Percentiles rank a stretch among this genome's conserved stretches.
phyloP scores from a whole-genome alignment of 2,329 filamentous ascomycete species.

The Metarhizium robertsii region DNA sequence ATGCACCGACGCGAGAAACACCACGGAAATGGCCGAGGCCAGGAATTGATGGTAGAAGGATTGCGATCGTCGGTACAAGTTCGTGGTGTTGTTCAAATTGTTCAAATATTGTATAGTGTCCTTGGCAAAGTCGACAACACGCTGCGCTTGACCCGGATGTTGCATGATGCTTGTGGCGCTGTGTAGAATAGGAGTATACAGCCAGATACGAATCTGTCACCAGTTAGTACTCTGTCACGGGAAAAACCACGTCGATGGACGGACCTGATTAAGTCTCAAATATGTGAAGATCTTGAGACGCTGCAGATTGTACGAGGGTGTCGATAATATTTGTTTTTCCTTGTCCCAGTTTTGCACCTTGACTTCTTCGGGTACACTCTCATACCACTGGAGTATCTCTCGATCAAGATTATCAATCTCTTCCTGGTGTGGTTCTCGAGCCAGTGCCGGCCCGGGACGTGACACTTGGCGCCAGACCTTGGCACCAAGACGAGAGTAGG shows the following conservation, averaged over 20 bases:
- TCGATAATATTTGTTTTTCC: slow-evolving; percentile 41
- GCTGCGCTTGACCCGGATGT: slow-evolving; percentile 64
- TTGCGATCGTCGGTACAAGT: slow-evolving; percentile 63
- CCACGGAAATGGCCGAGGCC: slow-evolving; percentile 62
- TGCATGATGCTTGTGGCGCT: slow-evolving; percentile 74
- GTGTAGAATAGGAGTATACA: slow-evolving; percentile 81
- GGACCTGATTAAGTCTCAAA: slow-evolving; percentile 68
- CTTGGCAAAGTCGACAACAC: slow-evolving; percentile 64
- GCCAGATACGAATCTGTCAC: slow-evolving; percentile 63
- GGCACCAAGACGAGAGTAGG: slow-evolving; percentile 72
- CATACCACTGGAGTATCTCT: slow-evolving; percentile 82
- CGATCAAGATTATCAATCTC: slow-evolving; percentile 76
- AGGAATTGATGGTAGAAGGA: slow-evolving; percentile 76
- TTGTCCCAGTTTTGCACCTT: slow-evolving; percentile 50
- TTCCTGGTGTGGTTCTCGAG: slow-evolving; percentile 56
- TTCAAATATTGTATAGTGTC: slow-evolving; percentile 66
- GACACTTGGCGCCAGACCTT: slow-evolving; percentile 80
- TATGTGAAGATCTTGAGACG: slow-evolving; percentile 78
- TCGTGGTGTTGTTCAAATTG: slow-evolving; percentile 61
- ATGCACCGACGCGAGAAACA: slow-evolving; percentile 70
- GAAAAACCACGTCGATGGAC: not conserved
- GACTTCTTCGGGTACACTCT: slow-evolving; percentile 55
- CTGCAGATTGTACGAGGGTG: slow-evolving; percentile 55
- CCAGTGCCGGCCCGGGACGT: slow-evolving; percentile 51
- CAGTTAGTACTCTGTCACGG: slow-evolving; percentile 4